Base-by-base conservation (phyloP, 2,329 filamentous ascomycete species). In the Colletotrichum brevisporum region DNA sequence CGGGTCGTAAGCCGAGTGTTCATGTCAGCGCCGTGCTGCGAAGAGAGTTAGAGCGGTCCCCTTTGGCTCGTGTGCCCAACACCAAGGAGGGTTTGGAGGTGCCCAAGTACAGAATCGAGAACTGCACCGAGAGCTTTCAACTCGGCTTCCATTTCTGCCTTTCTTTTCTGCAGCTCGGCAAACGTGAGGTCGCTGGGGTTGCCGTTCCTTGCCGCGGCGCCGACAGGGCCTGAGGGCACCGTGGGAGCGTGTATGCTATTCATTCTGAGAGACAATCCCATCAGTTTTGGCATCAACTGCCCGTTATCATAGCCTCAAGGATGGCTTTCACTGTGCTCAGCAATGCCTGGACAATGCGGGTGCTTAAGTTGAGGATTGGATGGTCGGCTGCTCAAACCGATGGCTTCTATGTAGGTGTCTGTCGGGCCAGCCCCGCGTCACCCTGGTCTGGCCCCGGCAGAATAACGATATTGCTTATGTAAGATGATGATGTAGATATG, bases 11-110 rank as follows among this genome's bases (percentile, higher is more conserved):
- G 88, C 67, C 90, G 86, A 8, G 96, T 98, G 75, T 92, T 91
- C 96, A 99, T 99, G 75, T 92, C 91, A 61, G 97, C 95, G 52
- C 92, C 91, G 84, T 98, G 95, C 95, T 98, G 75, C 36, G 12
- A n/a, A 13, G 39, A 31, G 50, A 45, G 41, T 58, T 54, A 75
- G 67, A 43, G 31, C 47, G 26, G 43, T 74, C 15, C 75, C 73
- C 45, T 31, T 36, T 12, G 16, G 18, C n/a, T 21, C 45, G n/a
- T 47, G 41, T 48, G 45, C 15, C 43, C n/a, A 24, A 24, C 21
- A 24, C 21, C 21, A 15, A 18, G 27, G 21, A 27, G 43, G 43
- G 36, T 21, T 52, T 13, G 26, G 13, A 51, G 27, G 39, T 51
- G 18, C 16, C 6, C 27, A 63, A 79, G 75, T 83, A 97, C 95